Evolutionary conservation across 2,329 filamentous ascomycete genomes (phyloP), one percentile per base, ranked within the genome.

Genomic region (Aspergillus sp.): DNA sequence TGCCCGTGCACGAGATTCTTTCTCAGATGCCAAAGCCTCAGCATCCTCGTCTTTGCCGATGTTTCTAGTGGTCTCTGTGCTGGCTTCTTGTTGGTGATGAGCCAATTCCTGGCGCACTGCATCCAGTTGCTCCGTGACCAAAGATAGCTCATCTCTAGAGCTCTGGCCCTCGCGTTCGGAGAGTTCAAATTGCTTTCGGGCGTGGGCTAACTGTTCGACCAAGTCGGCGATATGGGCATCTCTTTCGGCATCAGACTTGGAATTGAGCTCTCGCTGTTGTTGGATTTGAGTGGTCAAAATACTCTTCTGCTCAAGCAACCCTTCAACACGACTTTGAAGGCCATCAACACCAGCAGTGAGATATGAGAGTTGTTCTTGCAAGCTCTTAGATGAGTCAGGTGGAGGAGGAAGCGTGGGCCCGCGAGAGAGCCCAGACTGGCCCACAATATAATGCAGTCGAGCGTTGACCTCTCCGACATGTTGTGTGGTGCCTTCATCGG

Each of bases 251-350:
- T 95, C 89, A 1, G 88, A 90, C 60, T 90, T 90, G 70, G 78
- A 90, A 68, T 95, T 95, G 45, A 96, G 78, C 60, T 95, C 89
- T 46, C 90, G 86, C 68, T 97, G 91, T 63, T 97, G 90, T 69
- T 95, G 91, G 58, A 96, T 91, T 64, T 97, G 90, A 35, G 90
- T 82, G 58, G 91, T 86, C 7, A 97, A 76, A 19, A 95, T 90
- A 39, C 82, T 81, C 62, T 95, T 94, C 62, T 97, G 90, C 56
- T 95, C 88, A 49, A 88, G 84, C 31, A 96, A 73, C 13, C 80
- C 80, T 12, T 83, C 85, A n/a, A 88, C 80, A 46, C 88, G 86
- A 33, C 77, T 75, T 60, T 90, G 88, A 5, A 96, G 72, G 69
- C 82, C 86, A 57, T 90, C 85, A 1, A 97, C 82, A 58, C 88